These are phyloP conservation scores for Phialophora verrucosa DNA, from an alignment of 2,329 filamentous ascomycete species.

Conservation along the genomic window DNA sequence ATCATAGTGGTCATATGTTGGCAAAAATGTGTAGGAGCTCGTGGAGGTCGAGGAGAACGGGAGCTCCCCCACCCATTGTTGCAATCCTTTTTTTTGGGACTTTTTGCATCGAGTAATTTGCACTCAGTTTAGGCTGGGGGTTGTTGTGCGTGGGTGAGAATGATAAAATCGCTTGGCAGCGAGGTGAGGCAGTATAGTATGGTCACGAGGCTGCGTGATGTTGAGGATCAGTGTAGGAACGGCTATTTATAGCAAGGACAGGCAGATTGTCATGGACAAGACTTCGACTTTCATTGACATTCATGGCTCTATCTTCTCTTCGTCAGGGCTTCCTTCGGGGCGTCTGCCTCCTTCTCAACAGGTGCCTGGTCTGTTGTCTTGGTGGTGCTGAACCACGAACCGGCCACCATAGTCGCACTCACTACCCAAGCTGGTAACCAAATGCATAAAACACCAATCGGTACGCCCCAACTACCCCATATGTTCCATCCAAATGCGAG, in stretches of 20 bases:
- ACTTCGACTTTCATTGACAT: neutral
- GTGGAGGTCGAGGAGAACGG: neutral
- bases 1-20: constrained; percentile 6
- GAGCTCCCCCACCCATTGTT: neutral
- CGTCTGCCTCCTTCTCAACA: neutral
- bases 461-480: constrained; percentile 80
- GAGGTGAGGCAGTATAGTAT: too few species aligned
- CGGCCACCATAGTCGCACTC: constrained; percentile 47
- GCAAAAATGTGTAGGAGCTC: constrained; percentile 16
- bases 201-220: neutral
- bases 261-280: neutral
- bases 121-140: too few species aligned
- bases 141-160: too few species aligned
- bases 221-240: neutral
- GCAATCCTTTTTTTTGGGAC: neutral
- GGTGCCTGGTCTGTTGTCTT: neutral
- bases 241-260: neutral
- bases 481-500: constrained; percentile 89
- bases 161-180: too few species aligned
- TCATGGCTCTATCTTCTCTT: neutral
- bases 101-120: neutral
- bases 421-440: constrained; percentile 94
- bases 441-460: constrained; percentile 88
- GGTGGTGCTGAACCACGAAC: constrained; percentile 33
- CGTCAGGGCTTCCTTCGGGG: neutral